Evolutionary conservation across 2,329 filamentous ascomycete genomes (phyloP), one percentile per base, ranked within the genome.

Genomic region (Didymella pinodella): DNA sequence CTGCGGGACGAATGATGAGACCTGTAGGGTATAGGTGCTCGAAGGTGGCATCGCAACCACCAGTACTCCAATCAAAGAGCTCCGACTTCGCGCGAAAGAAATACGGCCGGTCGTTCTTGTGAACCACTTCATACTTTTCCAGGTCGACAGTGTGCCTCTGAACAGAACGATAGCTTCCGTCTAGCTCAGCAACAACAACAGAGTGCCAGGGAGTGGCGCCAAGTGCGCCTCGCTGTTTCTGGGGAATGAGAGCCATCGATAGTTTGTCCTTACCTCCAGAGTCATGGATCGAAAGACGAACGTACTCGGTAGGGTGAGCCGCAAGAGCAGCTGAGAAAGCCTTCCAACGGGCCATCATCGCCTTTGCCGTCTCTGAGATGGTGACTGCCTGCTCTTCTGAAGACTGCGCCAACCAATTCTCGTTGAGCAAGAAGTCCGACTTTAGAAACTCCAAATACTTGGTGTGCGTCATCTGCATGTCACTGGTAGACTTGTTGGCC

Each of bases 281-380:
- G 34, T 71, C 67, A 49, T 74, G 73, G 44, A 75, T 75, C 2
- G 70, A 75, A 12, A 74, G 59, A 12, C 71, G 65, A 20, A 75
- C 66, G 34, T 70, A 68, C 18, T 65, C 62, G 14, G 61, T 67
- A 22, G 62, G 61, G 7, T 61, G 62, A 1, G 63, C 55, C 38
- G 65, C 65, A 49, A 72, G 49, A n/a, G 68, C 68, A 20, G 64
- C 62, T 1, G 65, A 60, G 34, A 70, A 70, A 3, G 67, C 68
- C 56, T 70, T 73, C 62, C 71, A 72, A 3, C 71, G 63, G 7
- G 54, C 59, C 61, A 74, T 71, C 72, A 73, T 75, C n/a, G 68
- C 64, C 53, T 71, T 68, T n/a, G 72, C 68, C 0, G 71, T 70
- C 10, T 66, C 59, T 8, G 65, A 60, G 20, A 72, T 66, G 41